Conservation (phyloP, 2,329 filamentous ascomycete species). For the Niveomyces coronatus region DNA sequence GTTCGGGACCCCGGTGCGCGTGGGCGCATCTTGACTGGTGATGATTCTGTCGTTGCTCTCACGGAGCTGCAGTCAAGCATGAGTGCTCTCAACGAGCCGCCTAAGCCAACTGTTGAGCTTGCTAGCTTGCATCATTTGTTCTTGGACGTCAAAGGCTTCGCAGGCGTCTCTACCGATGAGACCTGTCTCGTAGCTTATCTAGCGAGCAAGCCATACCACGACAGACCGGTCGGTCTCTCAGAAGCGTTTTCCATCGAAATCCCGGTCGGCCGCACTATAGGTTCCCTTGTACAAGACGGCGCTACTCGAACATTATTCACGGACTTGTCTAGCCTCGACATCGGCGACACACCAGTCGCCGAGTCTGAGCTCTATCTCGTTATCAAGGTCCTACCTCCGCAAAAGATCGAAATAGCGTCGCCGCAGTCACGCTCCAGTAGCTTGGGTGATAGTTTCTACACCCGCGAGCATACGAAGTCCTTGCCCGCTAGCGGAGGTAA, state of each 20-base stretch:
- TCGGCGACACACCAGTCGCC: conserved; percentile 49
- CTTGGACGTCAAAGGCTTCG: conserved; percentile 74
- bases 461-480: conserved; percentile 37
- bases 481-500: conserved; percentile 40
- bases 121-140: conserved; percentile 70
- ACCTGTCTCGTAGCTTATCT: conserved; percentile 70
- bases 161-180: conserved; percentile 63
- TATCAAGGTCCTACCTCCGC: conserved; percentile 60
- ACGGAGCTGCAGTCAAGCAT: conserved; percentile 90
- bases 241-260: conserved; percentile 77
- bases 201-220: conserved; percentile 58
- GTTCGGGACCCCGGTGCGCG: conserved; percentile 78
- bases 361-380: conserved; percentile 74
- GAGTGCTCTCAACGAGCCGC: conserved; percentile 83
- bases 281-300: conserved; percentile 51
- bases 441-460: conserved; percentile 28
- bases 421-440: conserved; percentile 43
- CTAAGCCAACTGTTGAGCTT: conserved; percentile 54
- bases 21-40: conserved; percentile 77
- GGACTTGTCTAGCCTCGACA: conserved; percentile 69
- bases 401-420: conserved; percentile 36
- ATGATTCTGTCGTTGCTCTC: conserved; percentile 87
- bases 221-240: conserved; percentile 57
- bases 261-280: conserved; percentile 61
- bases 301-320: conserved; percentile 80